Percentiles rank a stretch among this genome's conserved stretches.
Evolutionary conservation across 1,284 basidiomycete genomes (phyloP).

Genomic region (Rhodotorula sp.): DNA sequence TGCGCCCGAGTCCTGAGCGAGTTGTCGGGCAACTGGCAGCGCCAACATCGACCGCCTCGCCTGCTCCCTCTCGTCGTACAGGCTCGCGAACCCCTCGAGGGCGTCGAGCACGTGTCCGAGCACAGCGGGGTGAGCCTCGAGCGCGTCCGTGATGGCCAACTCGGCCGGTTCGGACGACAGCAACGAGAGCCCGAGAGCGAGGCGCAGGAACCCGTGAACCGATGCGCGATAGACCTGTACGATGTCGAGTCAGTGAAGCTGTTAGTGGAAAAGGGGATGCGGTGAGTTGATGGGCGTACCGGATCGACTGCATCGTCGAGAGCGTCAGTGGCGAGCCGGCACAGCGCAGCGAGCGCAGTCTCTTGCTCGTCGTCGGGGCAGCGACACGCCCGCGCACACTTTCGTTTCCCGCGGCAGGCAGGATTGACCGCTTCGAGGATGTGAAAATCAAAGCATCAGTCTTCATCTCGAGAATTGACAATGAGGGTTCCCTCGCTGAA

Average conservation of each 20-base stretch:
- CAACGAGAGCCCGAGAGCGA: constrained; percentile 23
- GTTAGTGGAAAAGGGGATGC: no score
- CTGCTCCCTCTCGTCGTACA: constrained; percentile 15
- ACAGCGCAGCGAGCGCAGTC: constrained; percentile 7
- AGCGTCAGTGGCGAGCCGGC: constrained; percentile 13
- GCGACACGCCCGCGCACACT: constrained; percentile 14
- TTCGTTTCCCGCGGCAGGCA: constrained; percentile 6
- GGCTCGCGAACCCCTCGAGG: constrained; percentile 15
- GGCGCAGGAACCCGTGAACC: constrained; percentile 24
- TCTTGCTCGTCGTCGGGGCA: constrained; percentile 5
- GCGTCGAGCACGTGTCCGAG: constrained; percentile 16
- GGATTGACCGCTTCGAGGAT: constrained; percentile 14
- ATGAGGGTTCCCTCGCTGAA: accelerated
- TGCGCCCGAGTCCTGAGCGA: not conserved
- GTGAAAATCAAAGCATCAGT: not conserved
- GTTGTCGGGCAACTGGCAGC: not conserved
- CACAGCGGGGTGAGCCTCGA: not conserved
- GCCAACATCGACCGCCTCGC: not conserved
- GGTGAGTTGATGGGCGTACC: not conserved
- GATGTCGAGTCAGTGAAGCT: no score
- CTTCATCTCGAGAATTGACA: accelerated
- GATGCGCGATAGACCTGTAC: constrained; percentile 26
- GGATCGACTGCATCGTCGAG: constrained; percentile 18
- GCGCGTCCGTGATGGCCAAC: constrained; percentile 5
- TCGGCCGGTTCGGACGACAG: constrained; percentile 21